Evolutionary conservation across 2,329 filamentous ascomycete species (phyloP).

Genomic region (Sphaerulina musiva): DNA sequence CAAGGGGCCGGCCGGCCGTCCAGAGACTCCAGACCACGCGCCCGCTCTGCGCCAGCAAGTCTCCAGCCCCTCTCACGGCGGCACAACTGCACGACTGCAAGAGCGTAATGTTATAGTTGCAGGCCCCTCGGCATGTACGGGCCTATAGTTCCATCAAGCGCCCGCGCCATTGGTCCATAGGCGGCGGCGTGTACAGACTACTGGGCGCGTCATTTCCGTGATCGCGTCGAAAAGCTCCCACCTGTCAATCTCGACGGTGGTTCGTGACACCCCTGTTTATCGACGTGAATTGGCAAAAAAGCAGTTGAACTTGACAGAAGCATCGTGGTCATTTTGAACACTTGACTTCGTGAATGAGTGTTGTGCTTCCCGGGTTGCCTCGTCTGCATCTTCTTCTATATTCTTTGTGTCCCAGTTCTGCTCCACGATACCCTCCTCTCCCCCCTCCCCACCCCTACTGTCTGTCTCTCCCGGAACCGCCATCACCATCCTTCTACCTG

Average conservation of each 20-base stretch:
- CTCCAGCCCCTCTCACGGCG: not conserved
- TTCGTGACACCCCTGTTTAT: slow-evolving; percentile 15
- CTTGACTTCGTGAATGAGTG: slow-evolving; percentile 1
- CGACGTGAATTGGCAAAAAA: slow-evolving; percentile 4
- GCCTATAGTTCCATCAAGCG: not conserved
- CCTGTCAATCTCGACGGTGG: slow-evolving; percentile 7
- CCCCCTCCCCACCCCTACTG: not conserved
- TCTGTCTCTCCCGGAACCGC: not conserved
- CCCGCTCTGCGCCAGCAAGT: not conserved
- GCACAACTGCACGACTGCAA: not conserved
- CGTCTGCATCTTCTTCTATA: not conserved
- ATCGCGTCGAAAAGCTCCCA: not conserved
- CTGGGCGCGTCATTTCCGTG: slow-evolving; percentile 14
- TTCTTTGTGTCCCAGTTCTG: slow-evolving; percentile 4
- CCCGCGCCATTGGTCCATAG: slow-evolving; percentile 5
- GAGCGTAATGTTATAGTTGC: not conserved
- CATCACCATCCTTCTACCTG: not conserved
- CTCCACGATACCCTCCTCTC: not conserved
- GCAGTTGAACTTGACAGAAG: not conserved
- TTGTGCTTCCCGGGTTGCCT: not conserved
- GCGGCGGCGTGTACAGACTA: slow-evolving; percentile 2
- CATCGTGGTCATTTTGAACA: not conserved
- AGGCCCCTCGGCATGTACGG: not conserved
- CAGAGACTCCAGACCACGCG: no score
- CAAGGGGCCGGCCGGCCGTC: no score